A percentile compares a stretch with the other conserved stretches of the same genome.
Evolutionary conservation across 2,329 filamentous ascomycete species (phyloP).

Genomic region (Amylocarpus encephaloides): DNA sequence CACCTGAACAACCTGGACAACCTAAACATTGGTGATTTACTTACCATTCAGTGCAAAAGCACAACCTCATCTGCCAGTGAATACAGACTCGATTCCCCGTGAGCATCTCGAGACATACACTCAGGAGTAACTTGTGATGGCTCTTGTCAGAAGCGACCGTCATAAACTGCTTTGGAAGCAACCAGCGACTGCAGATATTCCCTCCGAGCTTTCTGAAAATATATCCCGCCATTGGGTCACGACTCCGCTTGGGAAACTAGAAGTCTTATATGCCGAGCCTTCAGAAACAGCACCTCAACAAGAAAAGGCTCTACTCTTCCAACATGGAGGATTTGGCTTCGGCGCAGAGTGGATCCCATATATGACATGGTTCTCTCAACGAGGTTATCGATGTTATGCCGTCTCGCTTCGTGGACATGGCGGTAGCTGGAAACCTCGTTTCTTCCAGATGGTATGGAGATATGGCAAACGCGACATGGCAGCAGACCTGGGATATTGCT

Average conservation of each 20-base stretch:
- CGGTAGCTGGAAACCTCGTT: slow-evolving; percentile 35
- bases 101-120: too few relatives aligned
- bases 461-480: slow-evolving; percentile 13
- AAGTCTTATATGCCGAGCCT: slow-evolving; percentile 33
- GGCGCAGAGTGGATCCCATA: slow-evolving; percentile 34
- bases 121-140: too few relatives aligned
- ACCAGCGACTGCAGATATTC: not conserved
- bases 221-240: slow-evolving; percentile 31
- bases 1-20: too few relatives aligned
- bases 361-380: slow-evolving; percentile 30
- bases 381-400: slow-evolving; percentile 35
- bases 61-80: too few relatives aligned
- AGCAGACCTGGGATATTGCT: slow-evolving; percentile 9
- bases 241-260: slow-evolving; percentile 33
- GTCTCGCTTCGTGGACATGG: slow-evolving; percentile 38
- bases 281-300: not conserved
- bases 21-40: too few relatives aligned
- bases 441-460: slow-evolving; percentile 32
- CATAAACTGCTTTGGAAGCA: slow-evolving; percentile 2
- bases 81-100: too few relatives aligned
- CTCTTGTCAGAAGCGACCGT: not conserved
- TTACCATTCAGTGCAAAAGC: too few relatives aligned
- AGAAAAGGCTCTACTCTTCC: slow-evolving; percentile 33
- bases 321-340: slow-evolving; percentile 37
- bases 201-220: slow-evolving; percentile 22